Base-by-base conservation (phyloP, 179 eudicot genomes). In the Silene coronaria region DNA sequence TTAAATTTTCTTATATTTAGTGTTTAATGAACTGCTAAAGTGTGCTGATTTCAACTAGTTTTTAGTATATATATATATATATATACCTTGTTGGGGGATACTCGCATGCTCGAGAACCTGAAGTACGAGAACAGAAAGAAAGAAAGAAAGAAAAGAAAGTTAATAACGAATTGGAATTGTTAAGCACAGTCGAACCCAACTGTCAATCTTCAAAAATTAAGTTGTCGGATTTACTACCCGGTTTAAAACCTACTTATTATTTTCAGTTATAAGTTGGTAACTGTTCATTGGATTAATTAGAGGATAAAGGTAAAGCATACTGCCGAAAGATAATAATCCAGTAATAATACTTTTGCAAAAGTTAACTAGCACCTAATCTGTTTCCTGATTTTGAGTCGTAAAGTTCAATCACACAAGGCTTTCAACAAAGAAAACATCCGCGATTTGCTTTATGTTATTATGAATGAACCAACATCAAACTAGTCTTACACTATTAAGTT, bases 81-180 rank as follows among this genome's bases (percentile, higher is more conserved):
- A 64, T 73, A 72, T 79, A 85, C 88, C 88, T 85, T 81, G 85
- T 86, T 38, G 88, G 84, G 19, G 85, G 85, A 79, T 79, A 86
- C 34, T 66, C 74, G 80, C 88, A 86, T 13, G 77, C 61, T 17
- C 66, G 76, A 55, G 84, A 76, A 79, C 88, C 88, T 85, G 82
- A 80, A 80, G 65, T 17, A 70, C 11, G 21, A 48, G 19, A 27
- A 74, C 34, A 42, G n/a, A 1, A 55, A 16, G 5, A 55, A 6
- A 48, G 3, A 12, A 38, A 13, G 2, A 48, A 11, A 12, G 6
- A 11, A 55, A 16, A 16, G 19, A 53, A 5, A 14, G 58, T 53
- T 48, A 11, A 48, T 14, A 48, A 12, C 38, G 5, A 8, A 34
- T 30, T 34, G 38, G 5, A 8, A 34, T 30, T 34, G 38, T 34